Base-by-base conservation (phyloP, 2,329 filamentous ascomycete genomes). In the Epichloe sibirici region DNA sequence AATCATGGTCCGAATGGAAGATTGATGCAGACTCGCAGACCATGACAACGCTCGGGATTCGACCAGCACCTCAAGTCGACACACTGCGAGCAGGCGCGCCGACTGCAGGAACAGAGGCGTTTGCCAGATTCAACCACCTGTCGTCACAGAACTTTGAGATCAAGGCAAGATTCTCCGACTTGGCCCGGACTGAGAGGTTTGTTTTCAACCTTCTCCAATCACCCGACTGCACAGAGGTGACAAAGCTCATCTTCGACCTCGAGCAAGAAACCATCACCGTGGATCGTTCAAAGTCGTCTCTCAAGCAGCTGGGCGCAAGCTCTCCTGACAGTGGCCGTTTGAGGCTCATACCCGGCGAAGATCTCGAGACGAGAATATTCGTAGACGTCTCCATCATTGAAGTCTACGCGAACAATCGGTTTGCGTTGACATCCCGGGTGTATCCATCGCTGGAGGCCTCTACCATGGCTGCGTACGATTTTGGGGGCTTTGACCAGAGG, bases 361-460 rank as follows among this genome's bases (percentile, higher is more conserved):
- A 59, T 25, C 57, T 61, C 8, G 39, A 54, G 4, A 12, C 59
- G 5, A 49, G 55, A 5, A 42, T 61, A 13, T 57, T 59, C 43
- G 57, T 57, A n/a, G 58, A 61, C 49, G 57, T 53, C 17, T 59
- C 58, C 11, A 44, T 58, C 13, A 51, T 61, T n/a, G 59, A 61
- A 35, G 15, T 61, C 8, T 61, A 53, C 28, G 57, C 56, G 25
- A 61, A 61, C 40, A 55, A 58, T 28, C 53, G 58, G 17, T 59
- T 59, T 23, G 59, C 58, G 15, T 51, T 61, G 15, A 59, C 59
- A 11, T 57, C 55, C 17, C 53, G 59, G 11, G 55, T 61, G 23
- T 61, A 59, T 46, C 59, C 57, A 25, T 49, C 49, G 11, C 49
- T 57, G 21, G 56, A 59, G 4, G 37, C 11, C 13, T 52, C 53